Evolutionary conservation across 371 early-diverging fungal species (phyloP), one percentile per base, ranked within the genome.

Genomic region (Mucor indicus): DNA sequence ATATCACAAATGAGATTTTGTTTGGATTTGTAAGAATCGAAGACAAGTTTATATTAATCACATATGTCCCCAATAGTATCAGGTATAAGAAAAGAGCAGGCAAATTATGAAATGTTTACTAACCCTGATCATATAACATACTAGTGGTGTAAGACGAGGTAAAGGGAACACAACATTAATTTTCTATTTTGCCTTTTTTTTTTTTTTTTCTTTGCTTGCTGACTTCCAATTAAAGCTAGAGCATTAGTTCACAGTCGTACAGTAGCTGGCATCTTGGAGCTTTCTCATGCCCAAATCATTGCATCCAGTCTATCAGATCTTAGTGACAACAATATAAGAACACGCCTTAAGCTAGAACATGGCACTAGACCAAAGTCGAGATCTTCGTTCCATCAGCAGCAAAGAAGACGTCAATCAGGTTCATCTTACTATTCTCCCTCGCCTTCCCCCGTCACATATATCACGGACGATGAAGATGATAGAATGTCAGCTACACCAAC

Each of bases 221-320:
- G n/a, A n/a, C n/a, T n/a, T n/a, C n/a, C n/a, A n/a, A n/a, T n/a
- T 24, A 40, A 59, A 78, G 85, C 87, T 15, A 76, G 86, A 50
- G 82, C 84, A 23, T 64, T 87, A 22, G 86, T 87, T 22, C 87
- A 87, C 49, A 85, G 87, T 48, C 66, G 84, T 50, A 70, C 82
- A 3, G 84, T 87, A 10, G 83, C 80, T 9, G 56, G 63, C 23
- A 44, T 81, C 22, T 70, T 84, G 45, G 73, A 84, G 55, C 64
- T 74, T 45, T 62, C 67, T 27, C 69, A 77, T 62, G 75, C 73
- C 17, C 77, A 75, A 30, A 54, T 80, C 42, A 75, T 74, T 29
- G 72, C 75, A 5, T 72, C 80, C 22, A 69, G 53, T 19, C 38
- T 68, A 33, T 59, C 60, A 11, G 71, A 75, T 39, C 31, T 72